A percentile compares a stretch with the other conserved stretches of the same genome.
phyloP scores from a whole-genome alignment of 2,329 filamentous ascomycete genomes.

The Penicillium sp. region DNA sequence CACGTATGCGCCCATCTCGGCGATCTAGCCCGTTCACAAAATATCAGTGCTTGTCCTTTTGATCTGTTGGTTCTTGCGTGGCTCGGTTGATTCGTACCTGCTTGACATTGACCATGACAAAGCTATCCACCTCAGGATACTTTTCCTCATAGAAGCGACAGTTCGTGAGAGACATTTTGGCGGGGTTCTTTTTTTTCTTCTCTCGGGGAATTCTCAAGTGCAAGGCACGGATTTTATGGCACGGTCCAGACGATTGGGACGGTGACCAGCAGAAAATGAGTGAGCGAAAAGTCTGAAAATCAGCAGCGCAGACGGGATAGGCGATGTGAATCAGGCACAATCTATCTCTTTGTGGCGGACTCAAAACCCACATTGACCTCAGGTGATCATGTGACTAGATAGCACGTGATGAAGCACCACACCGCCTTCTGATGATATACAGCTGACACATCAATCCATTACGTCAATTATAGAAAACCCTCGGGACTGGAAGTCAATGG shows the following conservation, averaged over 20 bases:
- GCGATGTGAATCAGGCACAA: slow-evolving; percentile 28
- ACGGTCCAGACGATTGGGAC: slow-evolving; percentile 13
- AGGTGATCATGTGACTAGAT: slow-evolving; percentile 9
- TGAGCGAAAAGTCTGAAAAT: slow-evolving; percentile 10
- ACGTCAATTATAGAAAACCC: background rate
- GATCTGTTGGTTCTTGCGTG: background rate
- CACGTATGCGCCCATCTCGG: slow-evolving; percentile 99
- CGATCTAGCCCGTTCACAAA: slow-evolving; percentile 62
- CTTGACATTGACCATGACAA: slow-evolving; percentile 99
- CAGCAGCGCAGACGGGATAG: slow-evolving; percentile 11
- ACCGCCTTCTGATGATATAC: slow-evolving; percentile 5
- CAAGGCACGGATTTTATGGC: slow-evolving; percentile 9
- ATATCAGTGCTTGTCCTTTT: slow-evolving; percentile 14
- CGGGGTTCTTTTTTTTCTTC: slow-evolving; percentile 43
- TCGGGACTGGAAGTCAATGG: background rate
- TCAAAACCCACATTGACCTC: slow-evolving; percentile 40
- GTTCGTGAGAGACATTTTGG: slow-evolving; percentile 90
- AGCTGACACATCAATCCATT: slow-evolving; percentile 2
- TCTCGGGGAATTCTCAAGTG: slow-evolving; percentile 9
- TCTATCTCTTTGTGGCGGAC: slow-evolving; percentile 39
- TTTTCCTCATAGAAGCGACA: slow-evolving; percentile 98
- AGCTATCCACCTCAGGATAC: slow-evolving; percentile 97
- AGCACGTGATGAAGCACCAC: slow-evolving; percentile 1
- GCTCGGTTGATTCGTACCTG: slow-evolving; percentile 58
- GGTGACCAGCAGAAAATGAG: slow-evolving; percentile 9